phyloP scores from a whole-genome alignment of 1,284 basidiomycete genomes.

The Microbotryum intermedium region DNA sequence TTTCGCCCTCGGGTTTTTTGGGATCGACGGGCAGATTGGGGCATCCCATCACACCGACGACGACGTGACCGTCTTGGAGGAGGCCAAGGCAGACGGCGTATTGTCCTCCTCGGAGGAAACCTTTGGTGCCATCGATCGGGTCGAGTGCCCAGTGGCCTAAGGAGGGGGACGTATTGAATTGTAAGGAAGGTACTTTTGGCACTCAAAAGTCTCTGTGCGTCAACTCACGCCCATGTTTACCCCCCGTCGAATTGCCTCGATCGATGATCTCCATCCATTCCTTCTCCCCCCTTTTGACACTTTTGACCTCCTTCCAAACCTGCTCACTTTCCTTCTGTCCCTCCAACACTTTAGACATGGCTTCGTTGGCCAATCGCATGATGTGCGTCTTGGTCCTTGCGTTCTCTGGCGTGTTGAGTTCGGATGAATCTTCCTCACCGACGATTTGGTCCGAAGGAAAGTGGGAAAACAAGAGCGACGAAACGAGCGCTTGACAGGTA shows the following conservation, averaged over 20 bases:
- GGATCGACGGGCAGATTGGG: constrained; percentile 67
- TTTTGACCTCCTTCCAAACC: constrained; percentile 45
- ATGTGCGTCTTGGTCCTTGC: constrained; percentile 46
- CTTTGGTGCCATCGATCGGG: constrained; percentile 87
- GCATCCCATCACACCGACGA: constrained; percentile 88
- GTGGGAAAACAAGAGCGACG: constrained; percentile 59
- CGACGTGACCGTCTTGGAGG: constrained; percentile 71
- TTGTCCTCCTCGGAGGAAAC: constrained; percentile 92
- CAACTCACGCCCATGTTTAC: constrained; percentile 61
- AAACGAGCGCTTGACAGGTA: constrained; percentile 80
- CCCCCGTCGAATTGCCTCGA: constrained; percentile 71
- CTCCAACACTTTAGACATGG: constrained; percentile 45
- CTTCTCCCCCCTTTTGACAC: constrained; percentile 45
- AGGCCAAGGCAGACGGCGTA: constrained; percentile 94
- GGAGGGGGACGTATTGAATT: not conserved
- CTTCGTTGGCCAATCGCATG: constrained; percentile 72
- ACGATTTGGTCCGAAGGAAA: constrained; percentile 85
- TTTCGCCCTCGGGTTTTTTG: constrained; percentile 53
- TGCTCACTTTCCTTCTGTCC: constrained; percentile 37
- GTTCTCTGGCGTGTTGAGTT: constrained; percentile 52
- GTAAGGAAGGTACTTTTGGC: not conserved
- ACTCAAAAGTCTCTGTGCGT: not conserved
- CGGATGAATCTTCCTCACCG: constrained; percentile 88
- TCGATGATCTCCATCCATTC: constrained; percentile 74
- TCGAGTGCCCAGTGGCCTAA: constrained; percentile 61